Evolutionary conservation across 2,329 filamentous ascomycete genomes (phyloP).

Genomic region (Penicillium crustosum): DNA sequence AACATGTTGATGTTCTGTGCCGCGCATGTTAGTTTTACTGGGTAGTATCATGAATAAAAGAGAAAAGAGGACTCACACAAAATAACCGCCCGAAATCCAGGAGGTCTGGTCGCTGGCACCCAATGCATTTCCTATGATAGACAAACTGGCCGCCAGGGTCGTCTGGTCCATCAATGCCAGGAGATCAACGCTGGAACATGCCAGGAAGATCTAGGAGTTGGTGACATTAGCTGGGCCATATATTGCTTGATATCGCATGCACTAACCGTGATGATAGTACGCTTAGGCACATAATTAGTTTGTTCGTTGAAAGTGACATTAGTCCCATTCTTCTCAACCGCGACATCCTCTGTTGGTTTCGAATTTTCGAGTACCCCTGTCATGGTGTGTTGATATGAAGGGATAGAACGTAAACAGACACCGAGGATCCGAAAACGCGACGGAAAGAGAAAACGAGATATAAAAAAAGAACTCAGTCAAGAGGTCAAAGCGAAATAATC

Average conservation of each 20-base stretch:
- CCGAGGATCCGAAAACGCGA: background rate
- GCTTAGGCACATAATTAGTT: conserved; percentile 55
- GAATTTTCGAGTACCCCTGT: conserved; percentile 14
- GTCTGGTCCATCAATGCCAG: conserved; percentile 60
- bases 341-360: conserved; percentile 3
- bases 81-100: conserved; percentile 59
- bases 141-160: conserved; percentile 55
- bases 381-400: conserved; percentile 13
- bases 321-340: conserved; percentile 11
- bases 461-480: background rate
- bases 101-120: conserved; percentile 52
- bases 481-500: background rate
- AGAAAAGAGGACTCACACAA: conserved; percentile 48
- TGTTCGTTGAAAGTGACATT: conserved; percentile 52
- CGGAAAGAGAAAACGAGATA: background rate
- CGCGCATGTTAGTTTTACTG: background rate
- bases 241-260: background rate
- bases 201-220: conserved; percentile 53
- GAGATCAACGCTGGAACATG: conserved; percentile 57
- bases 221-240: background rate
- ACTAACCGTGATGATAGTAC: conserved; percentile 53
- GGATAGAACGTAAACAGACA: background rate
- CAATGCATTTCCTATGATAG: conserved; percentile 55
- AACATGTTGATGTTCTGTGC: conserved; percentile 66
- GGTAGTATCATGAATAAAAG: background rate